These are phyloP conservation scores for Leishmania martiniquensis DNA, from an alignment of 208 protist species.

Conservation along the genomic window DNA sequence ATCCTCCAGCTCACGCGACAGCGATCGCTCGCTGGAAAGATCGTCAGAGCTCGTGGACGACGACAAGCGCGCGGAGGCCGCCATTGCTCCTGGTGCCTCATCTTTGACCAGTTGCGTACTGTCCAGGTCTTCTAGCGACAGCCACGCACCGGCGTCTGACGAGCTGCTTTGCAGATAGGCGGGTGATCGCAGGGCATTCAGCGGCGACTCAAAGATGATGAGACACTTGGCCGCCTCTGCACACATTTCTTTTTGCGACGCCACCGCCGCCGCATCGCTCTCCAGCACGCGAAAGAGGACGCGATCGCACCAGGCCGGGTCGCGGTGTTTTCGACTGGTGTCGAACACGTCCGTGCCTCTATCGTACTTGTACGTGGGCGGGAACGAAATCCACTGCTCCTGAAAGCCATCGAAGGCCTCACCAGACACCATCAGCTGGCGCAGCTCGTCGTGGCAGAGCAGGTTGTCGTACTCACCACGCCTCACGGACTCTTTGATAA, in stretches of 20 bases:
- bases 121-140: slow-evolving; percentile 13
- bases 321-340: slow-evolving; percentile 74
- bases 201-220: neutral
- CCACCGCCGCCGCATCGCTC: neutral
- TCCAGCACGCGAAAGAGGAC: slow-evolving; percentile 78
- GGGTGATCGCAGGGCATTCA: neutral
- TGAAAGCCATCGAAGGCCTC: slow-evolving; percentile 88
- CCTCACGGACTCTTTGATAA: slow-evolving; percentile 42
- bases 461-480: slow-evolving; percentile 51
- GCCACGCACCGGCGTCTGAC: neutral
- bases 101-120: neutral
- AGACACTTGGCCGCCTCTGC: neutral
- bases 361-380: slow-evolving; percentile 94
- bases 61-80: neutral
- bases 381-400: slow-evolving; percentile 88
- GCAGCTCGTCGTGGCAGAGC: slow-evolving; percentile 82
- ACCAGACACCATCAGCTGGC: slow-evolving; percentile 72
- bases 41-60: slow-evolving; percentile 15
- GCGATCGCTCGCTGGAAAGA: neutral
- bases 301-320: slow-evolving; percentile 91
- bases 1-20: neutral
- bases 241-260: neutral
- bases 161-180: neutral
- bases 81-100: neutral
- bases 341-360: slow-evolving; percentile 76